These are phyloP conservation scores for Caryopteris hybrid DNA, from an alignment of 305 asterid species.

Conservation along the genomic window DNA sequence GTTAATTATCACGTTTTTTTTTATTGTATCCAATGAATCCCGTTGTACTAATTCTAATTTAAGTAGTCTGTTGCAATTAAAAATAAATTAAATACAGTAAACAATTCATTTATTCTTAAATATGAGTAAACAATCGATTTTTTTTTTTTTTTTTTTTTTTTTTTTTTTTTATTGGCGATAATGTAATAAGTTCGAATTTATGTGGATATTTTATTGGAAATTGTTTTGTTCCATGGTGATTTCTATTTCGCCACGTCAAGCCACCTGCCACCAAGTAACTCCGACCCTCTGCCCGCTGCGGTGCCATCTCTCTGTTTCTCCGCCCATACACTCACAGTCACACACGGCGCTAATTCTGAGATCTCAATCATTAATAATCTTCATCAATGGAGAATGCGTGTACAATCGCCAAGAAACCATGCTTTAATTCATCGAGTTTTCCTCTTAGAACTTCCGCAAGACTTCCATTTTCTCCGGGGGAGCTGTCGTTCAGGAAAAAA, in stretches of 20 bases:
- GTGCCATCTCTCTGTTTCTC: slow-evolving; percentile 12
- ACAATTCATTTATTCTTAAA: too few species aligned
- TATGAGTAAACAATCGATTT: too few species aligned
- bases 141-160: too few species aligned
- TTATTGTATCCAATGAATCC: too few species aligned
- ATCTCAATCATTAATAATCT: not conserved
- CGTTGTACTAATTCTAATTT: too few species aligned
- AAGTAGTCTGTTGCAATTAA: too few species aligned
- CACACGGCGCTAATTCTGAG: not conserved
- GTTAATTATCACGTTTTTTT: too few species aligned
- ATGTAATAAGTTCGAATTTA: not conserved
- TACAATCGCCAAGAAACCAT: slow-evolving; percentile 15
- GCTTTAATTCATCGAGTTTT: not conserved
- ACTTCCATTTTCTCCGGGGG: slow-evolving; percentile 24
- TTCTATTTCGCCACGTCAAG: slow-evolving; percentile 15
- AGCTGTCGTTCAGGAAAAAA: slow-evolving; percentile 19
- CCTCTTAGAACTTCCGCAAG: slow-evolving; percentile 20
- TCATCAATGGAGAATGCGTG: slow-evolving; percentile 33
- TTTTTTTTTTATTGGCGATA: too few species aligned
- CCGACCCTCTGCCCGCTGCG: not conserved
- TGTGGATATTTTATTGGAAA: not conserved
- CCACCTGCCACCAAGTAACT: slow-evolving; percentile 3
- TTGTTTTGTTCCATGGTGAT: not conserved
- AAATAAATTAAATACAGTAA: too few species aligned
- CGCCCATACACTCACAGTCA: not conserved